These are phyloP conservation scores for Rhizoclosmatium sp. DNA, from an alignment of 192 early-diverging fungal species.

Conservation along the genomic window DNA sequence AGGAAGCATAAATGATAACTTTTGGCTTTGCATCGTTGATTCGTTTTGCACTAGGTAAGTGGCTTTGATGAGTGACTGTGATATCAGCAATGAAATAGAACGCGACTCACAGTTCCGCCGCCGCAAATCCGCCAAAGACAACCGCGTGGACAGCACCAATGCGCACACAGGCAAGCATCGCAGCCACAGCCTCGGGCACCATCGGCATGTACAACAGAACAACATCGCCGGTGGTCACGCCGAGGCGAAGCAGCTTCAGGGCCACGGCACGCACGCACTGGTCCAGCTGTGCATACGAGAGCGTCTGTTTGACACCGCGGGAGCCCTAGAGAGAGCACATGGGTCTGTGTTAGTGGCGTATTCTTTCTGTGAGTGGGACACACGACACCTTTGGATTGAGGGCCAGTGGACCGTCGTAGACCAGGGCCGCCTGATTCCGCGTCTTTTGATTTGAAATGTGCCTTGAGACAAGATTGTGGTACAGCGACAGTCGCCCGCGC, in stretches of 20 bases:
- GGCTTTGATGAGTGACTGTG: background rate
- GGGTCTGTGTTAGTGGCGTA: background rate
- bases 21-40: slow-evolving; percentile 81
- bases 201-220: slow-evolving; percentile 67
- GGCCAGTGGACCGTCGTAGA: slow-evolving; percentile 22
- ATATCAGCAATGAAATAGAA: background rate
- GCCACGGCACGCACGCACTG: slow-evolving; percentile 52
- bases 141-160: slow-evolving; percentile 86
- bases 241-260: slow-evolving; percentile 65
- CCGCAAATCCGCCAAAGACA: slow-evolving; percentile 72
- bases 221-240: slow-evolving; percentile 72
- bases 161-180: slow-evolving; percentile 86
- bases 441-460: slow-evolving; percentile 67
- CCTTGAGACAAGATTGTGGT: slow-evolving; percentile 82
- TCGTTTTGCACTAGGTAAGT: slow-evolving; percentile 69
- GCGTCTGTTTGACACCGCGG: background rate
- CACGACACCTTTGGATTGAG: slow-evolving; percentile 2
- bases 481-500: slow-evolving; percentile 78
- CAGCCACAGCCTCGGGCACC: slow-evolving; percentile 79
- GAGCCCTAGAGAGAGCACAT: background rate
- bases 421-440: slow-evolving; percentile 4
- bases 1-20: slow-evolving; percentile 77
- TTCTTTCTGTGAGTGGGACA: background rate
- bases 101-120: slow-evolving; percentile 46
- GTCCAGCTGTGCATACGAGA: slow-evolving; percentile 22